Conservation (phyloP, 1,284 basidiomycete species). For the Puccinia novopanici region DNA sequence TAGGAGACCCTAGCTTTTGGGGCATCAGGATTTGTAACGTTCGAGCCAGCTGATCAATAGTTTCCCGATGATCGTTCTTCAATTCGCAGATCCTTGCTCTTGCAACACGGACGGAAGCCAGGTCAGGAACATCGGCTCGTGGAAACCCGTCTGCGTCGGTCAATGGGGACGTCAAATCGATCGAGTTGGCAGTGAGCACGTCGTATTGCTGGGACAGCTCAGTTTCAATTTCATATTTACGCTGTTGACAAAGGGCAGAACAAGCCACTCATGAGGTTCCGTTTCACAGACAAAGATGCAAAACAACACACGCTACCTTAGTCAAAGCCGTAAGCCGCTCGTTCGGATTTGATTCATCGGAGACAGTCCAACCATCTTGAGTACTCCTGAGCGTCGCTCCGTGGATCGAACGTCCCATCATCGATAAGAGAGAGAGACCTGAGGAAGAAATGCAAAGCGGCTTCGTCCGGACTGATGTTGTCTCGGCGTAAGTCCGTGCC, state of each 20-base stretch:
- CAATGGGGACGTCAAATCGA: constrained; percentile 24
- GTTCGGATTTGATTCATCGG: neutral
- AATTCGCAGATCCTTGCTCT: constrained; percentile 37
- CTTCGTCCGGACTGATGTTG: too few species aligned
- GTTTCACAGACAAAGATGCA: neutral
- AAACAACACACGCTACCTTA: neutral
- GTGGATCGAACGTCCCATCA: constrained; percentile 25
- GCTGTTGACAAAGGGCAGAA: neutral
- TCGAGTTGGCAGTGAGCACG: constrained; percentile 11
- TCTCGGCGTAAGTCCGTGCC: too few species aligned
- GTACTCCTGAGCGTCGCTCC: neutral
- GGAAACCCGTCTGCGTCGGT: constrained; percentile 38
- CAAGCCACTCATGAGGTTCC: neutral
- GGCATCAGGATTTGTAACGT: constrained; percentile 16
- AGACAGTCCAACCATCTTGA: neutral
- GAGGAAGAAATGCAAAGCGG: too few species aligned
- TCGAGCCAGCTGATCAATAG: constrained; percentile 25
- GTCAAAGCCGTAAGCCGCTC: neutral
- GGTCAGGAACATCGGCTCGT: constrained; percentile 40
- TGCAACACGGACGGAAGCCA: constrained; percentile 37
- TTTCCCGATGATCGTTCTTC: constrained; percentile 19
- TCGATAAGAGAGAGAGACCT: neutral
- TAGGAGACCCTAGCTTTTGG: neutral
- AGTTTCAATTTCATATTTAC: constrained; percentile 13
- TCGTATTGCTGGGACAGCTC: constrained; percentile 21